These are phyloP conservation scores for Xylariaceae sp. DNA, from an alignment of 2,329 filamentous ascomycete species.

Conservation along the genomic window DNA sequence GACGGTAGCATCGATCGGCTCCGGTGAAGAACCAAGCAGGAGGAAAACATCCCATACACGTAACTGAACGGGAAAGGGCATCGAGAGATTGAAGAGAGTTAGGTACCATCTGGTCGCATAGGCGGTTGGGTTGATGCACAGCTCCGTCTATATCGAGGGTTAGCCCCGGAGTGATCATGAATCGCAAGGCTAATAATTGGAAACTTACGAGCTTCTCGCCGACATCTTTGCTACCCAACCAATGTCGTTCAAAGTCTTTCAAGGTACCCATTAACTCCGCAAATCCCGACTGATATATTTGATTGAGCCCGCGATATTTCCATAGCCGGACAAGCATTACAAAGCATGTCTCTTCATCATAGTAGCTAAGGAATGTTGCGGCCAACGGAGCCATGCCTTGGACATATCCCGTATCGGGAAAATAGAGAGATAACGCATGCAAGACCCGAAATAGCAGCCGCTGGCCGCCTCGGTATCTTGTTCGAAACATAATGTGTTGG, in stretches of 20 bases:
- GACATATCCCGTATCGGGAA: slow-evolving; percentile 89
- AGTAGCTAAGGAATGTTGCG: slow-evolving; percentile 93
- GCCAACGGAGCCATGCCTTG: slow-evolving; percentile 96
- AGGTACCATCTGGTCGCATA: slow-evolving; percentile 98
- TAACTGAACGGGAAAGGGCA: slow-evolving; percentile 91
- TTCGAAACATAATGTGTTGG: slow-evolving; percentile 95
- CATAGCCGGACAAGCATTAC: slow-evolving; percentile 96
- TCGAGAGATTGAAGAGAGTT: slow-evolving; percentile 94
- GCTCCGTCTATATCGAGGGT: slow-evolving; percentile 47
- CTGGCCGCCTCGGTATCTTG: slow-evolving; percentile 89
- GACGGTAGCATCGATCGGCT: slow-evolving; percentile 19
- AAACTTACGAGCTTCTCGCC: slow-evolving; percentile 73
- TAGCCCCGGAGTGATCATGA: slow-evolving; percentile 1
- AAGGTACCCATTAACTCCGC: slow-evolving; percentile 84
- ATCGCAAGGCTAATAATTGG: not conserved
- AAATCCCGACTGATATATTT: slow-evolving; percentile 83
- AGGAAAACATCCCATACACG: slow-evolving; percentile 98
- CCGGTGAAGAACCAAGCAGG: slow-evolving; percentile 79
- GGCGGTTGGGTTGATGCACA: slow-evolving; percentile 83
- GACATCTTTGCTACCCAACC: slow-evolving; percentile 80
- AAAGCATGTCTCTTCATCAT: slow-evolving; percentile 91
- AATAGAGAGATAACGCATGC: slow-evolving; percentile 88
- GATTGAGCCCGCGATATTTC: slow-evolving; percentile 82
- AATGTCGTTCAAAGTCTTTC: slow-evolving; percentile 80
- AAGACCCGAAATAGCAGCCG: slow-evolving; percentile 89